Evolutionary conservation across 2,329 filamentous ascomycete species (phyloP), one percentile per base, ranked within the genome.

Genomic region (Cyphellophora europaea): DNA sequence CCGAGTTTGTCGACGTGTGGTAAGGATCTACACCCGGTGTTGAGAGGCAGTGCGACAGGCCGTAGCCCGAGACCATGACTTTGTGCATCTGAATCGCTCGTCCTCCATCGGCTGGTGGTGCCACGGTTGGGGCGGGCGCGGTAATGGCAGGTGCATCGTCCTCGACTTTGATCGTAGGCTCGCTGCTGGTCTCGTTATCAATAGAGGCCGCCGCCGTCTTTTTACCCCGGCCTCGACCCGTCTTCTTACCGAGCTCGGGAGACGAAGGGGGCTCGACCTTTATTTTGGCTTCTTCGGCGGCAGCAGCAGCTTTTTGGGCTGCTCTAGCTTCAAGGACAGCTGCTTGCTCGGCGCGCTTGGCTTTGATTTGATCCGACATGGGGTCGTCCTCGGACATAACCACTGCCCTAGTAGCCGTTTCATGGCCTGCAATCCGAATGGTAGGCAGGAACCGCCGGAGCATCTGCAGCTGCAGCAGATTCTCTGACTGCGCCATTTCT

Each of bases 21-120:
- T 76, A 79, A 37, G 88, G 87, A 37, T 93, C 70, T 4, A 98
- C 83, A 44, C 91, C 91, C 43, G 88, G 82, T 0, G 91, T 98
- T 6, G 79, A 93, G 80, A 98, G 93, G 63, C 88, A 95, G 18
- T 77, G 74, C 28, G 77, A 76, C 32, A 98, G 68, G 1, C 91
- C 91, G 58, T 98, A 96, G 2, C 91, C 91, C 70, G 96, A 91
- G 3, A 98, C 91, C 10, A 80, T 65, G 1, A 95, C 69, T 30
- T 89, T 86, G 11, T 73, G 77, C 48, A 80, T 71, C 23, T 80
- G 79, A 18, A 68, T 72, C 3, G 72, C 65, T 35, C 85, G 79
- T 32, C 79, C 77, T 2, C 84, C 87, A 51, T 33, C 33, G 4
- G 37, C 5, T 19, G 36, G 33, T 4, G 28, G 16, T 8, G 30